Base-by-base conservation (phyloP, 2,329 filamentous ascomycete genomes). In the Aspergillus viridinutans region DNA sequence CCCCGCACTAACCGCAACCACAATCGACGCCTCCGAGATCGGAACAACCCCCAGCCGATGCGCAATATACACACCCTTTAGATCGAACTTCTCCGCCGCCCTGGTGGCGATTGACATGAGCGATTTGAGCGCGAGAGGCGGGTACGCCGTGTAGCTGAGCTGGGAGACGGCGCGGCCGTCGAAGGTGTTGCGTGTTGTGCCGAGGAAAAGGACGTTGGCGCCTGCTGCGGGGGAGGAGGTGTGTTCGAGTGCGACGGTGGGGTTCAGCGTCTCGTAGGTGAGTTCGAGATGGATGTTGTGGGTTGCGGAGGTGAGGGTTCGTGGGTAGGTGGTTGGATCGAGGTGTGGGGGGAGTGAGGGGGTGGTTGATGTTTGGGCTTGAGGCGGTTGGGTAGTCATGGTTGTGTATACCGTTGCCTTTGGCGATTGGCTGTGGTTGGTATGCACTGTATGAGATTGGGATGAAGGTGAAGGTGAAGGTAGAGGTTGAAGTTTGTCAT, bases 1-100 rank as follows among this genome's bases (percentile, higher is more conserved):
- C 38, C 89, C 85, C 28, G 90, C 83, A 47, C 90, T 92, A 3
- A 97, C 89, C 1, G 90, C 90, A 66, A 97, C 92, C 55, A 95
- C 77, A 59, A 99, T 93, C 70, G 90, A 96, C 76, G 97, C 92
- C 74, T 97, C 90, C n/a, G 87, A 89, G 55, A 97, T 87, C 2
- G 90, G 90, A 17, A 97, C 93, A 21, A 85, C 81, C 0, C 94
- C 94, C 3, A 97, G 80, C 3, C 93, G 85, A 76, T 97, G 94
- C 14, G 89, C 81, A 72, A 97, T 89, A 51, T 88, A 86, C 57
- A 97, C 85, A 7, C 85, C 88, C 40, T 84, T 83, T 20, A 96
- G 82, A 0, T 73, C 76, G 71, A 96, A 86, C 63, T 74, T 67
- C 17, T 75, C 73, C 3, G 92, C 74, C 3, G 78, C 72, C 5